Base-by-base conservation (phyloP, 1,284 basidiomycete genomes). In the Moniliella sp. region DNA sequence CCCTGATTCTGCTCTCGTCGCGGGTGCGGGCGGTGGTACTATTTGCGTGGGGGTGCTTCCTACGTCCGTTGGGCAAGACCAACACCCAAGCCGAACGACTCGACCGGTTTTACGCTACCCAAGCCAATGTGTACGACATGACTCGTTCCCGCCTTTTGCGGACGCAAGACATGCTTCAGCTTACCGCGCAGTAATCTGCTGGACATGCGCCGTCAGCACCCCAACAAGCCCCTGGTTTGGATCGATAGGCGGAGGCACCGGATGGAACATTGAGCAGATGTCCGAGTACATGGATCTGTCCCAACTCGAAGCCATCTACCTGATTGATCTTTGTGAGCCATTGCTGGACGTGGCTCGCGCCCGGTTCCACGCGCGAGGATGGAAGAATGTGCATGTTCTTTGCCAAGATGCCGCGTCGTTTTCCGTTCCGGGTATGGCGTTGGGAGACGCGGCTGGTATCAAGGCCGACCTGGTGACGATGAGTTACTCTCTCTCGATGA, bases 251-350 rank as follows among this genome's bases (percentile, higher is more conserved):
- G 19, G 16, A 8, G 5, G 26, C 11, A 17, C 33, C 68, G 73
- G 76, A 9, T 74, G 76, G 66, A 81, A 80, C 60, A 75, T 81
- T 44, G 78, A 81, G 61, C 66, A 74, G 42, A 80, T 79, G 78
- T 67, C 77, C 61, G 68, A 71, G 46, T 71, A 71, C 57, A 67
- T 78, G 36, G 70, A 74, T 10, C 40, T 58, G 23, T 36, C 37
- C 25, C 37, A 53, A 37, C 43, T 57, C 14, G 50, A 50, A 7
- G 45, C 73, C 16, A 65, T 81, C 34, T 81, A 80, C 59, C 66
- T 81, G 30, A 65, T 78, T 47, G 76, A 78, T 48, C 68, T 79
- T 5, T 78, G 76, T 47, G 73, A 76, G 50, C 73, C 77, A 1
- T 65, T 79, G 1, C 67, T 81, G 15, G 68, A 76, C 15, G 69